phyloP scores from a whole-genome alignment of 495 filamentous ascomycete genomes.

The Coniosporium apollinis region DNA sequence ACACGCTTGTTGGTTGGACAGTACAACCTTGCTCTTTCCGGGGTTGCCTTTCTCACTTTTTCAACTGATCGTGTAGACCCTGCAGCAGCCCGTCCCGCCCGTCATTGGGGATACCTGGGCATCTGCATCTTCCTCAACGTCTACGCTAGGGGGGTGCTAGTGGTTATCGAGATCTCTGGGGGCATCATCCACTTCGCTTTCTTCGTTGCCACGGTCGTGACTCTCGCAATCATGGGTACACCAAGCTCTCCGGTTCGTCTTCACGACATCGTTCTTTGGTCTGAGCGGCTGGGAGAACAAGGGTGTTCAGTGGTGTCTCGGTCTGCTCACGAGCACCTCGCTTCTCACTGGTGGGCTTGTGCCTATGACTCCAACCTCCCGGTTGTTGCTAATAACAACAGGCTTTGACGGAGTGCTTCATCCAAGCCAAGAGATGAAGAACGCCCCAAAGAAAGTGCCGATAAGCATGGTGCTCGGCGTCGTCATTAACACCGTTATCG shows the following conservation, averaged over 20 bases:
- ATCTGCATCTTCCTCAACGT: too few species aligned
- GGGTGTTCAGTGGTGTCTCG: constrained; percentile 5
- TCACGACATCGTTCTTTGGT: constrained; percentile 3
- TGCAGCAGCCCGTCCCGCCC: too few species aligned
- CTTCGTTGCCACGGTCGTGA: constrained; percentile 12
- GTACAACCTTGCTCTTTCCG: too few species aligned
- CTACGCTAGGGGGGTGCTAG: too few species aligned
- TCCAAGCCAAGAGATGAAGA: constrained; percentile 1
- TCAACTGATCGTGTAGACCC: too few species aligned
- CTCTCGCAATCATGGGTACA: constrained; percentile 7
- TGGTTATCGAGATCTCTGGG: too few species aligned
- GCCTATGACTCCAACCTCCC: constrained; percentile 2
- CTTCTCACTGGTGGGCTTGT: constrained; percentile 1
- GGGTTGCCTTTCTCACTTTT: too few species aligned
- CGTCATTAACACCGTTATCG: neutral
- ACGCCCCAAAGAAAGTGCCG: constrained; percentile 5
- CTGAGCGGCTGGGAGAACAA: constrained; percentile 3
- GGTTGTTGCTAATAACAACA: constrained; percentile 4
- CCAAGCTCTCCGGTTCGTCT: constrained; percentile 9
- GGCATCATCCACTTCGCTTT: constrained; percentile 12
- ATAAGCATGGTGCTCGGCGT: neutral
- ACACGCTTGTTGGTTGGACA: too few species aligned
- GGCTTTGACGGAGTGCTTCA: constrained; percentile 1
- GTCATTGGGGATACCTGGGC: too few species aligned
- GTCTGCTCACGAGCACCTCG: constrained; percentile 3